These are phyloP conservation scores for Colletotrichum phormii DNA, from an alignment of 2,329 filamentous ascomycete species.

Conservation along the genomic window DNA sequence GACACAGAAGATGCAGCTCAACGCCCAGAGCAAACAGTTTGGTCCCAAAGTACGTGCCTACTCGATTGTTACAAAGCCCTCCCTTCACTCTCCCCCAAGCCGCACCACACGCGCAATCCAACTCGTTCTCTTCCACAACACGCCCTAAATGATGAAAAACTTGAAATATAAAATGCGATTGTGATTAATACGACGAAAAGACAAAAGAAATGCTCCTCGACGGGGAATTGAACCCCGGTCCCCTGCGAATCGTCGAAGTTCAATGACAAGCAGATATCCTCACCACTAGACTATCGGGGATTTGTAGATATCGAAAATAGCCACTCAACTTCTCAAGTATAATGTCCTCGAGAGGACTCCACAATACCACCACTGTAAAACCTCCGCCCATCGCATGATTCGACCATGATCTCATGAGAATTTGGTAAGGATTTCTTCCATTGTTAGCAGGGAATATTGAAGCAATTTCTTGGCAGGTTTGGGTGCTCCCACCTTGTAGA, in stretches of 20 bases:
- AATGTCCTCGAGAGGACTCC: not conserved
- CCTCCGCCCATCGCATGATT: not conserved
- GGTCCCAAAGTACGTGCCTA: no score
- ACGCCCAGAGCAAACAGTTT: no score
- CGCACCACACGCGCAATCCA: no score
- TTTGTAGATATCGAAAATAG: not conserved
- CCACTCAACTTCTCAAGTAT: not conserved
- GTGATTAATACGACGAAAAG: not conserved
- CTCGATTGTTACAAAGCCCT: no score
- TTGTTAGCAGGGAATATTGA: no score
- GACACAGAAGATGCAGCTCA: not conserved
- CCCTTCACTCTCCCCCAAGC: no score
- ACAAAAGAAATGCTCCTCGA: constrained; percentile 24
- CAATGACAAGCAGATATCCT: constrained; percentile 36
- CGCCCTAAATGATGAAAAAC: not conserved
- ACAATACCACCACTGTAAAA: not conserved
- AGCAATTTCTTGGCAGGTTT: no score
- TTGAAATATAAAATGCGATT: no score
- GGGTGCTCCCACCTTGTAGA: no score
- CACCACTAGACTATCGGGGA: constrained; percentile 38
- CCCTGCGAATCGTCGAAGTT: constrained; percentile 11
- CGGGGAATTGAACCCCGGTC: constrained; percentile 37
- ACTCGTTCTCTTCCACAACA: not conserved
- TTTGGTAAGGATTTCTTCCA: no score
- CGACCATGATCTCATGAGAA: no score